Evolutionary conservation across 2,329 filamentous ascomycete genomes (phyloP).

Genomic region (Polychaeton citri): DNA sequence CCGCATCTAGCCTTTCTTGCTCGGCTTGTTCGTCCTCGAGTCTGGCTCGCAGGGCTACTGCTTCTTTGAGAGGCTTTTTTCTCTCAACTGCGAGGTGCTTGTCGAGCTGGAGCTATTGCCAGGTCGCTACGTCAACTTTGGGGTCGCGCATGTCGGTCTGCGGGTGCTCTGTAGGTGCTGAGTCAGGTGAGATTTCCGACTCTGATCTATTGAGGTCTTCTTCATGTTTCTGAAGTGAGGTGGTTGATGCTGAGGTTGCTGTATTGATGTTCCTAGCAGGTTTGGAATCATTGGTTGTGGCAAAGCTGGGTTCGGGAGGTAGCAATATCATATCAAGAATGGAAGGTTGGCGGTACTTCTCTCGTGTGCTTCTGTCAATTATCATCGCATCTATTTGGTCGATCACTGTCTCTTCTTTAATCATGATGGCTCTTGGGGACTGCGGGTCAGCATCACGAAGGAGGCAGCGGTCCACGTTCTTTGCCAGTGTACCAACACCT

Average conservation of each 20-base stretch:
- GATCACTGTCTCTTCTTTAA: conserved; percentile 16
- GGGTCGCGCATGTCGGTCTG: conserved; percentile 27
- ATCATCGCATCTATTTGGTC: conserved; percentile 19
- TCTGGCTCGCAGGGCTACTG: conserved; percentile 19
- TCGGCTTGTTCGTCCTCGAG: conserved; percentile 22
- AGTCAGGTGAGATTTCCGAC: conserved; percentile 2
- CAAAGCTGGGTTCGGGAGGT: not conserved
- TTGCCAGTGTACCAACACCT: conserved; percentile 45
- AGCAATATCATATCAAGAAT: not conserved
- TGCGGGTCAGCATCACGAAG: conserved; percentile 12
- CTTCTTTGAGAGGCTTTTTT: too few species aligned
- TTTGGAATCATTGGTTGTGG: not conserved
- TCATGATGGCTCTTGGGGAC: conserved; percentile 7
- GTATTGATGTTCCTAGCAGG: not conserved
- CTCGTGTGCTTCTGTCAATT: conserved; percentile 17
- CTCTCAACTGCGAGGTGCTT: conserved; percentile 20
- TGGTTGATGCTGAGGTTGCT: too few species aligned
- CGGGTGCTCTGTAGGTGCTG: conserved; percentile 7
- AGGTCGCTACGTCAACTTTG: conserved; percentile 46
- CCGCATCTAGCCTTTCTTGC: conserved; percentile 7
- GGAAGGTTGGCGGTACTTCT: not conserved
- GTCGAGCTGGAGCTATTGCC: conserved; percentile 47
- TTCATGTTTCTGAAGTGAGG: too few species aligned
- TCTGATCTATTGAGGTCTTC: too few species aligned
- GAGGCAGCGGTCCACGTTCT: conserved; percentile 32